Evolutionary conservation across 495 filamentous ascomycete genomes (phyloP).

Genomic region (Hypomontagnella submonticulosa): DNA sequence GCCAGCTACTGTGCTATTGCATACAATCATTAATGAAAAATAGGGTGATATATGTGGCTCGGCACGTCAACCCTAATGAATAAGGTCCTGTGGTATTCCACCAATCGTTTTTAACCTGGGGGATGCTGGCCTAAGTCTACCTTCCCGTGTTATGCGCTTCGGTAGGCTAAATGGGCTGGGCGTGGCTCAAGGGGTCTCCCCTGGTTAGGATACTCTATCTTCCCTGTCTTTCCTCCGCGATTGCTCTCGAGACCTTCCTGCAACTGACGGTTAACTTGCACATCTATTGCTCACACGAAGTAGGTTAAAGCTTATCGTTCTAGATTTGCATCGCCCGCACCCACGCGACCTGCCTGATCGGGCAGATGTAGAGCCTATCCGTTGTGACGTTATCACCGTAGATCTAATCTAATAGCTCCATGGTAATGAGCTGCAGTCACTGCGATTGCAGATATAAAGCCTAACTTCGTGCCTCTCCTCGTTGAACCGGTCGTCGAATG

Average conservation of each 20-base stretch:
- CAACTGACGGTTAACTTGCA: constrained; percentile 23
- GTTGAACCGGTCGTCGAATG: neutral
- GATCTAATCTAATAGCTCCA: neutral
- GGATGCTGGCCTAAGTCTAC: constrained; percentile 10
- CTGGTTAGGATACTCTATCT: constrained; percentile 12
- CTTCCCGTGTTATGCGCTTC: constrained; percentile 23
- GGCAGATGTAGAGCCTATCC: constrained; percentile 38
- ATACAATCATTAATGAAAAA: constrained; percentile 14
- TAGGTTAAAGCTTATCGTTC: constrained; percentile 39
- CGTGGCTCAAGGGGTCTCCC: constrained; percentile 14
- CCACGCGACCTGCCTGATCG: constrained; percentile 40
- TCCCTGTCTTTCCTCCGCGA: constrained; percentile 10
- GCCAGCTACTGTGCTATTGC: constrained; percentile 5
- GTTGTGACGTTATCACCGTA: constrained; percentile 10
- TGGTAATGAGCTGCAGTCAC: constrained; percentile 7
- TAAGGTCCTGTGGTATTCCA: neutral
- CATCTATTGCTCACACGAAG: constrained; percentile 30
- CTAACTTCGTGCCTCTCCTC: neutral
- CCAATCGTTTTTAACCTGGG: constrained; percentile 19
- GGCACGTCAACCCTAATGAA: constrained; percentile 24
- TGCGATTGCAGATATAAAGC: constrained; percentile 21
- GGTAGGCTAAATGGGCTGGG: constrained; percentile 44
- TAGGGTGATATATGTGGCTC: constrained; percentile 11
- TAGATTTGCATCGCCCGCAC: constrained; percentile 18
- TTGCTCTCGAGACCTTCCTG: constrained; percentile 30